Evolutionary conservation across 345 rosid genomes (phyloP).

Genomic region (Sonneratia alba): DNA sequence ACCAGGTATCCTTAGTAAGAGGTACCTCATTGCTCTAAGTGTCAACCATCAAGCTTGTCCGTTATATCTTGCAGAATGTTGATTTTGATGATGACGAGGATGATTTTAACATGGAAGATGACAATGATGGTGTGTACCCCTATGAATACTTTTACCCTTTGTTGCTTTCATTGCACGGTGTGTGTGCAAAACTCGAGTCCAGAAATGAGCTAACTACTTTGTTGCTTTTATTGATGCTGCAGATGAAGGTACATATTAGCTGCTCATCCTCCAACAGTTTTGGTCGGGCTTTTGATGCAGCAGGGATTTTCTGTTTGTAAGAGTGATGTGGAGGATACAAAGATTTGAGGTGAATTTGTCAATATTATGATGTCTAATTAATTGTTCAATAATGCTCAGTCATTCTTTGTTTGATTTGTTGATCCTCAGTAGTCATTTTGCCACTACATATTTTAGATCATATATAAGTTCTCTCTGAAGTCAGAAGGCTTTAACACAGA

Average conservation of each 20-base stretch:
- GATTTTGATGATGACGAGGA: conserved; percentile 51
- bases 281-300: not conserved
- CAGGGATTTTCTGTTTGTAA: not conserved
- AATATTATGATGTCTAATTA: too few relatives aligned
- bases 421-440: too few relatives aligned
- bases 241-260: not conserved
- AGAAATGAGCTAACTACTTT: not conserved
- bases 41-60: not conserved
- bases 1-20: not conserved
- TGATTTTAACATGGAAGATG: conserved; percentile 35
- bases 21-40: too few relatives aligned
- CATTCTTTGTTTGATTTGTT: too few relatives aligned
- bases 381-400: too few relatives aligned
- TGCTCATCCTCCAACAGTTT: not conserved
- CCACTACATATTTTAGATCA: too few relatives aligned
- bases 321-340: too few relatives aligned
- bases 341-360: too few relatives aligned
- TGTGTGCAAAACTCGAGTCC: not conserved
- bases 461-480: too few relatives aligned
- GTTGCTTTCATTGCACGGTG: not conserved
- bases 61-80: conserved; percentile 21
- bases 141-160: not conserved
- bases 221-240: not conserved
- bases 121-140: conserved; percentile 23
- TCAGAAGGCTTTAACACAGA: too few relatives aligned